Base-by-base conservation (phyloP, 768 basidiomycete genomes). In the Tylopilus subfusipes region DNA sequence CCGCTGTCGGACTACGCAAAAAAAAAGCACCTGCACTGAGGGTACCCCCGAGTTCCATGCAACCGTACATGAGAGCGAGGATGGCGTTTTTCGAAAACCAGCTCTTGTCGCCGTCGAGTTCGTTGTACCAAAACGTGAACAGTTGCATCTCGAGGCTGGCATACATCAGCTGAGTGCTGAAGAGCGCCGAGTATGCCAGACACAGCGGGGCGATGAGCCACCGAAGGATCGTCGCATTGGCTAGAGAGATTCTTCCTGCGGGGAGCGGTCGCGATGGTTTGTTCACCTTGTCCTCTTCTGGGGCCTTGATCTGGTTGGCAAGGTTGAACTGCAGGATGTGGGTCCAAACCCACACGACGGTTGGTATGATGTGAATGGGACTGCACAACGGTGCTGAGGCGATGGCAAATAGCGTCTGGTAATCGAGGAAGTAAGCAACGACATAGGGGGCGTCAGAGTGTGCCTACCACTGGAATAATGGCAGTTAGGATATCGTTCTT, bases 401-500 rank as follows among this genome's bases (percentile, higher is more conserved):
- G 19, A 60, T 33, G 1, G 74, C 64, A 49, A 75, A 71, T 8
- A 74, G 46, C 5, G 67, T 70, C 75, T 76, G 19, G 25, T 22
- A 33, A 22, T 25, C 36, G 2, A 25, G 45, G 21, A 47, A 16
- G 18, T 47, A 27, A 58, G 47, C n/a, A 12, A 3, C 1, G 34
- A 45, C 24, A 33, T 18, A 13, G 1, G 3, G 3, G n/a, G 19
- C 18, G 10, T 6, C 3, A 31, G 27, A 3, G 13, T 14, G 0
- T 18, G 61, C 76, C 53, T 55, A 79, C 79, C 52, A 78, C 72
- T 0, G 79, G 79, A 30, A 79, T 61, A 7, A 80, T 53, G 5
- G 72, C 75, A 1, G 78, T 79, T 47, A 75, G 71, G 57, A 78
- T 71, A 53, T 80, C 79, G 13, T 76, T 76, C 58, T 74, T 74